Evolutionary conservation across 1,284 basidiomycete genomes (phyloP).

Genomic region (Ustilago lituana): DNA sequence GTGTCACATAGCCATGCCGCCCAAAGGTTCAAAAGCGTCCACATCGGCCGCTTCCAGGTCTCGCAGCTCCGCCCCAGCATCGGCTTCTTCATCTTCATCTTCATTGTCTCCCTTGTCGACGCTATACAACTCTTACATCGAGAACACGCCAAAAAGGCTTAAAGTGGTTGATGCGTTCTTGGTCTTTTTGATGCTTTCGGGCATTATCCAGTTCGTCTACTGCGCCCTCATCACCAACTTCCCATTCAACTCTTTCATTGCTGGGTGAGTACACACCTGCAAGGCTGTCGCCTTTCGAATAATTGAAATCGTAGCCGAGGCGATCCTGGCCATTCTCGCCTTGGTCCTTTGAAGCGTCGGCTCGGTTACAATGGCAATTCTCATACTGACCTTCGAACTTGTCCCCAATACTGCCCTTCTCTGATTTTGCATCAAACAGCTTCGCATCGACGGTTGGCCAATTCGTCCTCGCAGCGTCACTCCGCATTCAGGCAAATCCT

Average conservation of each 20-base stretch:
- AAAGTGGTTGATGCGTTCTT: slow-evolving; percentile 95
- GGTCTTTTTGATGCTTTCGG: slow-evolving; percentile 89
- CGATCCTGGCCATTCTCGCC: too few relatives aligned
- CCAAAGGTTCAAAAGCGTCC: slow-evolving; percentile 29
- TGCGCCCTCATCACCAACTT: slow-evolving; percentile 90
- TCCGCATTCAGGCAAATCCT: slow-evolving; percentile 91
- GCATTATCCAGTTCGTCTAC: slow-evolving; percentile 89
- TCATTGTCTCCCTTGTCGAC: slow-evolving; percentile 32
- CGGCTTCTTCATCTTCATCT: slow-evolving; percentile 16
- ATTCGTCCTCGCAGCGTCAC: slow-evolving; percentile 91
- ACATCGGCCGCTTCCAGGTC: slow-evolving; percentile 12
- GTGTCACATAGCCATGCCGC: slow-evolving; percentile 27
- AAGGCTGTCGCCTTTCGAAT: too few relatives aligned
- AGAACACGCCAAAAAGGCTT: slow-evolving; percentile 81
- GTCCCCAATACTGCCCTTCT: not conserved
- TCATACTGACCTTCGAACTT: too few relatives aligned
- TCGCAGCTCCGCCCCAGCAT: slow-evolving; percentile 17
- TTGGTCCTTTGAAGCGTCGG: too few relatives aligned
- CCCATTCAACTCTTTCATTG: slow-evolving; percentile 96
- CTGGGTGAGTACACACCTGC: slow-evolving; percentile 88
- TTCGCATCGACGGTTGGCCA: slow-evolving; percentile 94
- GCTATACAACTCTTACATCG: slow-evolving; percentile 80
- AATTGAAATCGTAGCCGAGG: too few relatives aligned
- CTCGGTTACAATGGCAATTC: too few relatives aligned
- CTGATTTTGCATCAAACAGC: slow-evolving; percentile 69